Evolutionary conservation across 202 grass and related monocot genomes (phyloP).

Genomic region (Panicum virgatum): DNA sequence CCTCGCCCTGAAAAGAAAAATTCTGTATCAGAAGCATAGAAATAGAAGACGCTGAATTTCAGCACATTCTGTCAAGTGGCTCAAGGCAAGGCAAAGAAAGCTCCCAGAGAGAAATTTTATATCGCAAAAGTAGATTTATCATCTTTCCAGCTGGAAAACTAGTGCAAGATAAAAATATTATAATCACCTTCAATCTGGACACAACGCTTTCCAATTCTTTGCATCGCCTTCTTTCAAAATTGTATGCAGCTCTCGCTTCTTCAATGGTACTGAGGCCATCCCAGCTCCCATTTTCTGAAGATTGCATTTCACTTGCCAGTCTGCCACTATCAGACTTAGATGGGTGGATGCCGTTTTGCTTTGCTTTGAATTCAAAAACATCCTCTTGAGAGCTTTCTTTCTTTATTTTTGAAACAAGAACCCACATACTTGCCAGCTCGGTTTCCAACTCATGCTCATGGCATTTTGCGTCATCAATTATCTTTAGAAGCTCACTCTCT

Average conservation of each 20-base stretch:
- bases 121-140: background rate
- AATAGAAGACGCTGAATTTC: slow-evolving; percentile 3
- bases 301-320: slow-evolving; percentile 32
- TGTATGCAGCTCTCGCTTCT: slow-evolving; percentile 73
- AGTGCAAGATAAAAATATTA: background rate
- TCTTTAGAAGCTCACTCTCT: slow-evolving; percentile 81
- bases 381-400: slow-evolving; percentile 61
- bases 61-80: background rate
- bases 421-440: slow-evolving; percentile 89
- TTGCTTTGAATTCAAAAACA: slow-evolving; percentile 63
- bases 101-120: slow-evolving; percentile 8
- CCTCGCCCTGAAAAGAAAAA: slow-evolving; percentile 65
- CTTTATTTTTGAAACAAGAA: slow-evolving; percentile 77
- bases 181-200: slow-evolving; percentile 82
- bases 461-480: slow-evolving; percentile 70
- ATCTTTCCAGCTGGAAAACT: slow-evolving; percentile 1
- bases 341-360: slow-evolving; percentile 60
- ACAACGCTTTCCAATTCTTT: slow-evolving; percentile 75
- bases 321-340: slow-evolving; percentile 39
- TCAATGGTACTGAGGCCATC: slow-evolving; percentile 65
- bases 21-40: slow-evolving; percentile 14
- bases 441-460: slow-evolving; percentile 84
- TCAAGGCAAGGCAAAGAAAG: slow-evolving; percentile 3
- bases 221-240: slow-evolving; percentile 63
- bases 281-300: slow-evolving; percentile 48